phyloP scores from a whole-genome alignment of 345 rosid genomes.

The Populus tremula region DNA sequence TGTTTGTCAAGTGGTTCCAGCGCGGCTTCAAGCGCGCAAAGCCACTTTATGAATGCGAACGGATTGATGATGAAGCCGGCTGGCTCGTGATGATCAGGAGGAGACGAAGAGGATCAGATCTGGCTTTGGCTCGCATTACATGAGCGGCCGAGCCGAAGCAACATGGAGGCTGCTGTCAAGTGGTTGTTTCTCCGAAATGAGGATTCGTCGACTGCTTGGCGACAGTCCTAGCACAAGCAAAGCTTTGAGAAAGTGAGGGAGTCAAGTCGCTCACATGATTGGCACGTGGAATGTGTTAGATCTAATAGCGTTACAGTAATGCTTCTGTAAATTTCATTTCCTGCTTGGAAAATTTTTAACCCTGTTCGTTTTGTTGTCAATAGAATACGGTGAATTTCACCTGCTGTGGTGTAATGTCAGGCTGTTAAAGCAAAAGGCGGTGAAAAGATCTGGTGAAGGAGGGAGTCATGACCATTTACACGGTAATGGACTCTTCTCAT shows the following conservation, averaged over 20 bases:
- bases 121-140: constrained; percentile 32
- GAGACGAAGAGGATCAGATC: constrained; percentile 31
- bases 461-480: constrained; percentile 81
- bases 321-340: too few relatives aligned
- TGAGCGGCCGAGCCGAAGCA: constrained; percentile 64
- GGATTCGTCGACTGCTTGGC: constrained; percentile 70
- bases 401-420: constrained; percentile 30
- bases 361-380: not conserved
- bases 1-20: constrained; percentile 63
- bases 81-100: not conserved
- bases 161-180: constrained; percentile 69
- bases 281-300: not conserved
- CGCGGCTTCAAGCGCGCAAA: constrained; percentile 41
- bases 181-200: constrained; percentile 60
- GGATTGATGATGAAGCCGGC: constrained; percentile 15
- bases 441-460: constrained; percentile 76
- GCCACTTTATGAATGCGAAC: constrained; percentile 8
- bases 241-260: constrained; percentile 75
- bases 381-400: too few relatives aligned
- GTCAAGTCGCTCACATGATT: not conserved
- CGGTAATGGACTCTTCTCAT: constrained; percentile 32
- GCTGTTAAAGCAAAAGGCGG: constrained; percentile 55
- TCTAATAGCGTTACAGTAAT: not conserved
- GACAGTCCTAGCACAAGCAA: constrained; percentile 98
- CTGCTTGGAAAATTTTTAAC: not conserved